phyloP scores from a whole-genome alignment of 148 eudicot genomes.

The Cornus controversa region DNA sequence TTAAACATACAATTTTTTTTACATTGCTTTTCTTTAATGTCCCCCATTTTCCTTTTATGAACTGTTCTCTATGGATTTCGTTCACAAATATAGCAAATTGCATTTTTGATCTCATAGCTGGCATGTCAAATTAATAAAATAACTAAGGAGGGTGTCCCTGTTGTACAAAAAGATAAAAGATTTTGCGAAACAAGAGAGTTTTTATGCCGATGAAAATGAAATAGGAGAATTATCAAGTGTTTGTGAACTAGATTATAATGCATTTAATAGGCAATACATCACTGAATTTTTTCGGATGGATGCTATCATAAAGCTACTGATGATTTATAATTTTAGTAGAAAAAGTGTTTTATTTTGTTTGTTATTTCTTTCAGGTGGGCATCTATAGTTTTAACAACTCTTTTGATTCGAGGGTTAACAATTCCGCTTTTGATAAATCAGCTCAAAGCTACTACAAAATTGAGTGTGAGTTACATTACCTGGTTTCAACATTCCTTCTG shows the following conservation, averaged over 20 bases:
- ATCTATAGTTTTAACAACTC: slow-evolving; percentile 67
- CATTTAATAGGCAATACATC: neutral
- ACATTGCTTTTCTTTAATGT: too few species aligned
- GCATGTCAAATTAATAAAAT: neutral
- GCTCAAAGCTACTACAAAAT: slow-evolving; percentile 73
- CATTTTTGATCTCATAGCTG: neutral
- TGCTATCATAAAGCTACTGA: too few species aligned
- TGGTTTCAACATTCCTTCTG: neutral
- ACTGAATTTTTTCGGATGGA: neutral
- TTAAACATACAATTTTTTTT: too few species aligned
- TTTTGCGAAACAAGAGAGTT: too few species aligned
- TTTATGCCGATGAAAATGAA: too few species aligned
- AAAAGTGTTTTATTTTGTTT: neutral
- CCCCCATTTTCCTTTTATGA: too few species aligned
- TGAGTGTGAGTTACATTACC: slow-evolving; percentile 49
- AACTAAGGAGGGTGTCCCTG: neutral
- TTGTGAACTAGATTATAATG: neutral
- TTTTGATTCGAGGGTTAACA: slow-evolving; percentile 65
- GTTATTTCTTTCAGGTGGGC: slow-evolving; percentile 62
- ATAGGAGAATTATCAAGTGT: neutral
- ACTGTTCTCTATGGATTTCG: too few species aligned
- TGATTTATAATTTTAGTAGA: too few species aligned
- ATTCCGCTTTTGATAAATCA: slow-evolving; percentile 77
- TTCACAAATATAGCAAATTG: too few species aligned
- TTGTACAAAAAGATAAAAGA: neutral